These are phyloP conservation scores for Fraxinus latifolia DNA, from an alignment of 305 asterid genomes.

Conservation along the genomic window DNA sequence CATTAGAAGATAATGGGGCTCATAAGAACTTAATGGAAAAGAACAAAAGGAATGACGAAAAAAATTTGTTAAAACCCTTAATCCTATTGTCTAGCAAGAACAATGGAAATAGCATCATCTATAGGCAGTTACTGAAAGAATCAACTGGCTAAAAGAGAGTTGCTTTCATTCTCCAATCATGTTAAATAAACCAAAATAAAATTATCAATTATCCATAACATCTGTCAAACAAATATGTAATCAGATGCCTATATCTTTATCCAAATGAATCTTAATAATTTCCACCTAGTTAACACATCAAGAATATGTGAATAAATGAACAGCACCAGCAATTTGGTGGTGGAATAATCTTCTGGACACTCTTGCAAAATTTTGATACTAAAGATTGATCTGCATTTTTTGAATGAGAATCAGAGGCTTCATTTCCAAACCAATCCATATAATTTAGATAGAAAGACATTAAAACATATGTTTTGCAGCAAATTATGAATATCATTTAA, in stretches of 20 bases:
- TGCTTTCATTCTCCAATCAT: conserved; percentile 7
- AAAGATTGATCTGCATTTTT: conserved; percentile 71
- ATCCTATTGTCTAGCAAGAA: conserved; percentile 13
- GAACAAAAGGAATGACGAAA: background rate
- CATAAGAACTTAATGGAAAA: background rate
- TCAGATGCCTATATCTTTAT: background rate
- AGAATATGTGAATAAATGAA: conserved; percentile 16
- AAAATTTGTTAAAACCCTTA: conserved; percentile 1
- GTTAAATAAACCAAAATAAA: background rate
- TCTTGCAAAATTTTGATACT: conserved; percentile 74
- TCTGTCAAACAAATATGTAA: background rate
- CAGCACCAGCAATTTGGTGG: conserved; percentile 72
- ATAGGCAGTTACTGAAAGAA: conserved; percentile 11
- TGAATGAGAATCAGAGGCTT: conserved; percentile 48
- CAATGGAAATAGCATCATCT: background rate
- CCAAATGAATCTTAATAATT: background rate
- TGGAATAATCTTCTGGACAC: conserved; percentile 73
- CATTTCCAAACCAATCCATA: conserved; percentile 85
- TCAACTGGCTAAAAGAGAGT: conserved; percentile 12
- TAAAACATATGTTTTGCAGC: too few species aligned
- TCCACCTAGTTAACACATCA: conserved; percentile 8
- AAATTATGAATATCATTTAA: too few species aligned
- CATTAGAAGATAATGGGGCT: too few species aligned
- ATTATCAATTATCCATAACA: background rate
- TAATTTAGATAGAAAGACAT: conserved; percentile 67